These are phyloP conservation scores for Handroanthus guayacan DNA, from an alignment of 257 asterid genomes.

Conservation along the genomic window DNA sequence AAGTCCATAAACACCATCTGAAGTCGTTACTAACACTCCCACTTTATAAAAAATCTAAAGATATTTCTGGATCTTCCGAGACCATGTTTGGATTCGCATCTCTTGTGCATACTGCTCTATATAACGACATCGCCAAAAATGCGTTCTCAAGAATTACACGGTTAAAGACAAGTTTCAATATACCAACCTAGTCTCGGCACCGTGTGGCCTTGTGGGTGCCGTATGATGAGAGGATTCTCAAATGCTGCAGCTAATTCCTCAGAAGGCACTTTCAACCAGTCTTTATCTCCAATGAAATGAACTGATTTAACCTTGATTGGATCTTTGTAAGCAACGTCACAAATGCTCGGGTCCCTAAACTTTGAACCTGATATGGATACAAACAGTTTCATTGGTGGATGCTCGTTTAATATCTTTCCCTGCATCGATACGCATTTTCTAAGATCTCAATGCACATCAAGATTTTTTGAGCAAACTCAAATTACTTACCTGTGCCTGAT, in stretches of 20 bases:
- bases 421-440: constrained; percentile 21
- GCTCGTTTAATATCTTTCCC: constrained; percentile 63
- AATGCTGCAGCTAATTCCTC: constrained; percentile 65
- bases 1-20: too few species aligned
- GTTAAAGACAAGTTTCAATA: not conserved
- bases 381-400: constrained; percentile 55
- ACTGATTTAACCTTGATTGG: constrained; percentile 59
- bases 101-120: too few species aligned
- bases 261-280: constrained; percentile 67
- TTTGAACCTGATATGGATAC: constrained; percentile 71
- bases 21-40: too few species aligned
- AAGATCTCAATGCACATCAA: constrained; percentile 8
- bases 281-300: constrained; percentile 70
- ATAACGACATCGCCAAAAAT: not conserved
- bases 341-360: constrained; percentile 59
- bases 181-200: constrained; percentile 66
- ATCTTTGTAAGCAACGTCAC: constrained; percentile 60
- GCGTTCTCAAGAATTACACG: not conserved
- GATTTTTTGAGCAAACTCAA: not conserved
- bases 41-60: too few species aligned
- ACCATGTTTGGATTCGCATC: too few species aligned
- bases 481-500: constrained; percentile 59
- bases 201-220: constrained; percentile 75
- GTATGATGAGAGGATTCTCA: constrained; percentile 54
- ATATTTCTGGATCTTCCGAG: too few species aligned